Evolutionary conservation across 2,329 filamentous ascomycete genomes (phyloP).

Genomic region (Beauveria rudraprayagi): DNA sequence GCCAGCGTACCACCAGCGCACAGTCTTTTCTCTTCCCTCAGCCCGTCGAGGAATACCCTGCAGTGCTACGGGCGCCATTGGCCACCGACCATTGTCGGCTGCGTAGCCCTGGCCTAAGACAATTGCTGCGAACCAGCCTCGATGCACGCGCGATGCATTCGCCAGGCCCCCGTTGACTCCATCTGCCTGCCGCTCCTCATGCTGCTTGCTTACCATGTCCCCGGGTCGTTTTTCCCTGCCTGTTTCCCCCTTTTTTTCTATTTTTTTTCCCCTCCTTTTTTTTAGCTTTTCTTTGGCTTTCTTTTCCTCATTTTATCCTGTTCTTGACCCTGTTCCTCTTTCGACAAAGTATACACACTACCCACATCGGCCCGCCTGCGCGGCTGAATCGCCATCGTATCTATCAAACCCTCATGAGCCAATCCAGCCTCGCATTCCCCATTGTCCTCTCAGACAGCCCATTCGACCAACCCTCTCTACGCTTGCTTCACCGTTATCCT

Average conservation of each 20-base stretch:
- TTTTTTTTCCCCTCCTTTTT: background rate
- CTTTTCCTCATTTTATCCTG: background rate
- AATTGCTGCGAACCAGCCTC: background rate
- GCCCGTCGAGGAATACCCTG: background rate
- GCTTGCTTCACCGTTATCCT: no score
- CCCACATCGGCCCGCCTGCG: no score
- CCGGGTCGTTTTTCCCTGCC: background rate
- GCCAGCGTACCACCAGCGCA: background rate
- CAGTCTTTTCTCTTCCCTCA: conserved; percentile 9
- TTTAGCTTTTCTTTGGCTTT: background rate
- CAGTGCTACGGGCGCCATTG: no score
- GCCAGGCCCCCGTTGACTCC: background rate
- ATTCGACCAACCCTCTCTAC: no score
- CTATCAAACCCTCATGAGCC: no score
- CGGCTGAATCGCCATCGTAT: no score
- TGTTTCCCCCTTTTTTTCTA: background rate
- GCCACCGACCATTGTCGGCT: conserved; percentile 3
- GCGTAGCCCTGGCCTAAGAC: background rate
- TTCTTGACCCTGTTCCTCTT: background rate
- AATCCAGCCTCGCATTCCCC: no score
- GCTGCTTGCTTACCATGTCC: background rate
- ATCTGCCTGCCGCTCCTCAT: background rate
- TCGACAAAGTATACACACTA: background rate
- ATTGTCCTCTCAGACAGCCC: no score
- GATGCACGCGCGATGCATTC: background rate